These are phyloP conservation scores for Puccinia hordei DNA, from an alignment of 1,284 basidiomycete genomes.

Conservation along the genomic window DNA sequence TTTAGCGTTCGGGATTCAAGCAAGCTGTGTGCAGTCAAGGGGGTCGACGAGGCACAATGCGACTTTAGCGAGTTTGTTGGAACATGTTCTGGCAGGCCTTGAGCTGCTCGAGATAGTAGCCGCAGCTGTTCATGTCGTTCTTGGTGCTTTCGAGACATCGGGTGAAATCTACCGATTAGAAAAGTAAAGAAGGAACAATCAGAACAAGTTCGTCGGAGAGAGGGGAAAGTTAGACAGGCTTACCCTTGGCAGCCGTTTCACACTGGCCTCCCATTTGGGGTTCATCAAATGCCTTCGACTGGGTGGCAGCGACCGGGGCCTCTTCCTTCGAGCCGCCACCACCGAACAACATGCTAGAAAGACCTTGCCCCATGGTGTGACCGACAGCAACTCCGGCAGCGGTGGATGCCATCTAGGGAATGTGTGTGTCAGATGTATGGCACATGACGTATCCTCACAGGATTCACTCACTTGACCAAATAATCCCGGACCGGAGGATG, in stretches of 20 bases:
- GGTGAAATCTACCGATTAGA: slow-evolving; percentile 61
- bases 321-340: slow-evolving; percentile 59
- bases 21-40: neutral
- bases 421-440: neutral
- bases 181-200: neutral
- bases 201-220: neutral
- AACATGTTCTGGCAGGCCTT: slow-evolving; percentile 58
- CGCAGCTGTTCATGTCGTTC: slow-evolving; percentile 65
- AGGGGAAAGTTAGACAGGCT: slow-evolving; percentile 52
- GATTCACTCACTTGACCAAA: slow-evolving; percentile 37
- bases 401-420: slow-evolving; percentile 62
- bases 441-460: neutral
- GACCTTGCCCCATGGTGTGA: slow-evolving; percentile 65
- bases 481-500: slow-evolving; percentile 40
- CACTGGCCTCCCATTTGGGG: slow-evolving; percentile 60
- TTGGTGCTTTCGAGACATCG: slow-evolving; percentile 63
- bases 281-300: slow-evolving; percentile 56
- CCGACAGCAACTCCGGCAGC: slow-evolving; percentile 65
- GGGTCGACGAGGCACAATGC: neutral
- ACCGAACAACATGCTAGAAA: slow-evolving; percentile 65
- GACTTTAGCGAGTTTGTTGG: slow-evolving; percentile 26
- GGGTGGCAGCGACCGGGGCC: slow-evolving; percentile 57
- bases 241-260: slow-evolving; percentile 65
- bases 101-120: slow-evolving; percentile 64
- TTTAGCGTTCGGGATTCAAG: neutral